phyloP scores from a whole-genome alignment of 2,329 filamentous ascomycete species.

The Blastomyces gilchristii region DNA sequence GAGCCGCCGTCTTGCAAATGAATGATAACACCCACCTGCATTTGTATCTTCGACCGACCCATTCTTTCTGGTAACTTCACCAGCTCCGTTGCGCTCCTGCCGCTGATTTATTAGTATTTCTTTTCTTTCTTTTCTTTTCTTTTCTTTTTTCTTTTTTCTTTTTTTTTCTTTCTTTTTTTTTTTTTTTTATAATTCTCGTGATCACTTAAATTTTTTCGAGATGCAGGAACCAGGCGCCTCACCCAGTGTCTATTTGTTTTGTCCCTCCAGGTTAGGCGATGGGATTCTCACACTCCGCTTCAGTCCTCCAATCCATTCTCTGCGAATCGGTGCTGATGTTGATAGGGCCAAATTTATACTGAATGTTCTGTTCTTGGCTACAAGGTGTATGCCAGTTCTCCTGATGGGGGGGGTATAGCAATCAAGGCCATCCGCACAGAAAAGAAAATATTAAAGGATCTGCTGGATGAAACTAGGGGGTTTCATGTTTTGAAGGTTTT shows the following conservation, averaged over 20 bases:
- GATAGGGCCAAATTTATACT: background rate
- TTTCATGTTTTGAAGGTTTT: background rate
- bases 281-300: background rate
- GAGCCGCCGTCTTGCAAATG: background rate
- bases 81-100: background rate
- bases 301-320: background rate
- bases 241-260: background rate
- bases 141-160: background rate
- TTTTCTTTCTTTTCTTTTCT: no score
- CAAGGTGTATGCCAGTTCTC: background rate
- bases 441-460: background rate
- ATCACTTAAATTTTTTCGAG: background rate
- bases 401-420: background rate
- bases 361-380: background rate
- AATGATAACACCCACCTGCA: background rate
- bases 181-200: background rate
- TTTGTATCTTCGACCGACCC: background rate
- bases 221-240: background rate
- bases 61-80: background rate
- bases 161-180: no score
- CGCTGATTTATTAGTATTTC: background rate
- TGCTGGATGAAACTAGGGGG: background rate
- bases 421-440: background rate
- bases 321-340: background rate
- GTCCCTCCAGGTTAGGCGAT: background rate